Conservation (phyloP, 1,284 basidiomycete species). For the Naganishia sp. region DNA sequence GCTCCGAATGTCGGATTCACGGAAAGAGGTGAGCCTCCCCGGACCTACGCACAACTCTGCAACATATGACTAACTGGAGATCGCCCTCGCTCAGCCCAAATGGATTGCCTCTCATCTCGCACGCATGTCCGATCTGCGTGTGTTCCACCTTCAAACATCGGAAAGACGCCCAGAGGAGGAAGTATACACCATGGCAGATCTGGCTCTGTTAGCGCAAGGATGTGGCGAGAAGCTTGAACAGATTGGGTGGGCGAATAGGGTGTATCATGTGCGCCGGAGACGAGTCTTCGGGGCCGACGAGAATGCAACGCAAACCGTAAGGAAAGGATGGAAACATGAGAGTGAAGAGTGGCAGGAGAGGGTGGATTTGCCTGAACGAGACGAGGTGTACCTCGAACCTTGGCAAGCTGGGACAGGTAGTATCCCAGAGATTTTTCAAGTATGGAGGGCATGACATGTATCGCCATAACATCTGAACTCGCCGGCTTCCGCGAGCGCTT, state of each 20-base stretch:
- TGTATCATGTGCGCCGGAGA: constrained; percentile 47
- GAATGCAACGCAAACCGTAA: not conserved
- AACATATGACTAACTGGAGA: constrained; percentile 4
- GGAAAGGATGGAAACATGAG: constrained; percentile 8
- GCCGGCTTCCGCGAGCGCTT: too few relatives aligned
- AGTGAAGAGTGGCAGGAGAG: constrained; percentile 7
- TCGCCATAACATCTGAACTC: not conserved
- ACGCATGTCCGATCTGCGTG: constrained; percentile 31
- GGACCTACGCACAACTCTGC: too few relatives aligned
- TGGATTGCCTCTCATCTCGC: constrained; percentile 20
- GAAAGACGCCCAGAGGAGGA: constrained; percentile 34
- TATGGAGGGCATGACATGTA: constrained; percentile 45
- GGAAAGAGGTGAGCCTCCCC: constrained; percentile 5
- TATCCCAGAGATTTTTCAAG: constrained; percentile 50
- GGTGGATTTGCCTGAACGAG: constrained; percentile 32
- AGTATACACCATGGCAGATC: constrained; percentile 38
- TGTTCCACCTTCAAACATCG: constrained; percentile 46
- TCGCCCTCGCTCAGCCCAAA: constrained; percentile 25
- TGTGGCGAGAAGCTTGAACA: constrained; percentile 41
- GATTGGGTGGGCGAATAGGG: constrained; percentile 47
- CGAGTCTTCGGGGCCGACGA: constrained; percentile 9
- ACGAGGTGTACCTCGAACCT: constrained; percentile 40
- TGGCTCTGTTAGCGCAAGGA: constrained; percentile 38
- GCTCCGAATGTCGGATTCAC: constrained; percentile 23
- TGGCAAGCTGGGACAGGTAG: constrained; percentile 41